phyloP scores from a whole-genome alignment of 2,329 filamentous ascomycete genomes.

The Ascochyta fabae region DNA sequence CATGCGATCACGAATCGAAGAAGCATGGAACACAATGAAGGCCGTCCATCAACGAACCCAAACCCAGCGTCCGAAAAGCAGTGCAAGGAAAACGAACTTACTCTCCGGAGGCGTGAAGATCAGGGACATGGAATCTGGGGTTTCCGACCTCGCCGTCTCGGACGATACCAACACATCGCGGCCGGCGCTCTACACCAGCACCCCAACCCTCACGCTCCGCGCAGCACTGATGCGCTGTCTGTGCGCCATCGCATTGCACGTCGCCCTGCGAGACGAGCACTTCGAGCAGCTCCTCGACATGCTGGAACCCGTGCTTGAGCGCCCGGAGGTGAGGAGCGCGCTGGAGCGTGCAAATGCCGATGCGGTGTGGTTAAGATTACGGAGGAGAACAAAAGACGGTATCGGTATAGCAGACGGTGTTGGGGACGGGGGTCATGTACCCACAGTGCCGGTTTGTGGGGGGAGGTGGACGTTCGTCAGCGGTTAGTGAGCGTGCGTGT shows the following conservation, averaged over 20 bases:
- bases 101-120: background rate
- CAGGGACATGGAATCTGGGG: slow-evolving; percentile 7
- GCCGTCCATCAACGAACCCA: slow-evolving; percentile 36
- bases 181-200: slow-evolving; percentile 54
- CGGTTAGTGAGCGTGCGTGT: too few species aligned
- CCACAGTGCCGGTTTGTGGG: too few species aligned
- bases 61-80: background rate
- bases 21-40: slow-evolving; percentile 68
- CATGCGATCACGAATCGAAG: slow-evolving; percentile 74
- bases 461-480: too few species aligned
- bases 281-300: slow-evolving; percentile 75
- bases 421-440: too few species aligned
- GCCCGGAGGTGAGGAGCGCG: slow-evolving; percentile 60
- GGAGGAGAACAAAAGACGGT: too few species aligned
- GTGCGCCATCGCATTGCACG: slow-evolving; percentile 65
- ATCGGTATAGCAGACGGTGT: too few species aligned
- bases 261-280: slow-evolving; percentile 69
- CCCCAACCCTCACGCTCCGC: slow-evolving; percentile 70
- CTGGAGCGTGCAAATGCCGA: slow-evolving; percentile 73
- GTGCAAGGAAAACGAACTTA: too few species aligned
- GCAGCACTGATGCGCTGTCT: slow-evolving; percentile 66
- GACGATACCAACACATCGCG: background rate
- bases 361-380: slow-evolving; percentile 71
- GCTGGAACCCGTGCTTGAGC: slow-evolving; percentile 53
- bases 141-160: slow-evolving; percentile 8